A percentile compares a stretch with the other conserved stretches of the same genome.
Conservation (phyloP, 495 filamentous ascomycete species). For the Aspergillus panamensis region DNA sequence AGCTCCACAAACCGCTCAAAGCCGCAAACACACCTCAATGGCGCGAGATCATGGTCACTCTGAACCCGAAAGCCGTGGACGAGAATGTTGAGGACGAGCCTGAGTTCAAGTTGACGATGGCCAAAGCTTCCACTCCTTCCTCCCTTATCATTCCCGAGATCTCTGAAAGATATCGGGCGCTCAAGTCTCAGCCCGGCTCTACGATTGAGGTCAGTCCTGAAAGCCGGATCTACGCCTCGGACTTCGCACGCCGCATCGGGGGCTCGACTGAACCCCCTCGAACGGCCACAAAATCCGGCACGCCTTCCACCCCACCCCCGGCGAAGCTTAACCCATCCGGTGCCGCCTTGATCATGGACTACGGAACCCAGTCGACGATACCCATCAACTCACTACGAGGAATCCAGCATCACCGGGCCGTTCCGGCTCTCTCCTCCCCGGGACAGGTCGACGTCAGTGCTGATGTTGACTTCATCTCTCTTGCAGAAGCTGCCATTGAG, state of each 20-base stretch:
- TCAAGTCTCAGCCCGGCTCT: conserved; percentile 58
- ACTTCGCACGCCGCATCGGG: conserved; percentile 80
- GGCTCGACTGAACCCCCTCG: conserved; percentile 49
- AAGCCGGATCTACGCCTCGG: conserved; percentile 68
- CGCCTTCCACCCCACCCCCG: conserved; percentile 18
- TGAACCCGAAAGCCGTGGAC: conserved; percentile 53
- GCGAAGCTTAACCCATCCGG: conserved; percentile 63
- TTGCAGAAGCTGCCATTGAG: conserved; percentile 75
- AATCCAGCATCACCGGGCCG: conserved; percentile 67
- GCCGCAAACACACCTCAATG: conserved; percentile 61
- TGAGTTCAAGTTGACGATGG: conserved; percentile 81
- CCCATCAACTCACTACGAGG: conserved; percentile 85
- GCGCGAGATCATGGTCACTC: conserved; percentile 82
- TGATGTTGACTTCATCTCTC: conserved; percentile 84
- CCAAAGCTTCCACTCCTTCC: conserved; percentile 71
- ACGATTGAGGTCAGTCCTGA: conserved; percentile 89
- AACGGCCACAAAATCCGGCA: conserved; percentile 13
- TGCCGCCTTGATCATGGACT: conserved; percentile 89
- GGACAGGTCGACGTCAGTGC: conserved; percentile 82
- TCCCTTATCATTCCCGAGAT: conserved; percentile 78
- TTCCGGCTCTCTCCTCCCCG: conserved; percentile 71
- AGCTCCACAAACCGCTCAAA: conserved; percentile 42
- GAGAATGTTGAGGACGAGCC: conserved; percentile 47
- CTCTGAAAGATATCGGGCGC: conserved; percentile 74
- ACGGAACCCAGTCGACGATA: conserved; percentile 74